Evolutionary conservation across 2,329 filamentous ascomycete species (phyloP), one percentile per base, ranked within the genome.

Genomic region (Cladophialophora bantiana): DNA sequence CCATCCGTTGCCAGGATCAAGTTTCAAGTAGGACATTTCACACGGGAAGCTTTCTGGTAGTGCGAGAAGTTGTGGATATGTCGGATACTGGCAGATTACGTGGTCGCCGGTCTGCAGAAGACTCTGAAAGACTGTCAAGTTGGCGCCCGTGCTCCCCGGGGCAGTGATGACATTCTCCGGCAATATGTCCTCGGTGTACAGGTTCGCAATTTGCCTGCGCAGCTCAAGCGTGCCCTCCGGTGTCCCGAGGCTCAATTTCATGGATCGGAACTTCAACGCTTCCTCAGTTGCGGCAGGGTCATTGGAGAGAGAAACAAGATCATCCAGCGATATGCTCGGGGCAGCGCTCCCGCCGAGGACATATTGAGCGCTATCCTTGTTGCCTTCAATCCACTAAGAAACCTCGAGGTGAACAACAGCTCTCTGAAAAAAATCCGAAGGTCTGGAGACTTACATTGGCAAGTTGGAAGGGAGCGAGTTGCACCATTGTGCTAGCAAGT

Each of bases 41-140:
- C 92, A 92, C 0, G 92, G 92, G 4, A 96, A 80, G 42, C 88
- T 90, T 71, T 84, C 83, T 0, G 93, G 92, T 0, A 95, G 86
- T 6, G 87, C 83, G 74, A 94, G 94, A 1, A 96, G 84, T 73
- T 95, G 92, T 76, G 95, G 91, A 74, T 95, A 96, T 0, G 92
- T 94, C 10, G 93, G 93, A 76, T 93, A 92, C 64, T 94, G 90
- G 73, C 91, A 94, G 66, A 96, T 85, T 57, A 94, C 90, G 82
- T 96, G 93, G 75, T 96, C 92, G 0, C 88, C 90, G 0, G 86
- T 0, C 86, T 57, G 86, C 2, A 95, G 75, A 4, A 95, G 82
- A 0, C 89, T 83, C 76, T 94, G 94, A 7, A 94, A 85, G 2
- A 89, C 81, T 13, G 95, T 80, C 72, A 92, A 91, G 75, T 96